phyloP scores from a whole-genome alignment of 257 asterid species.

The Plectranthus barbatus region DNA sequence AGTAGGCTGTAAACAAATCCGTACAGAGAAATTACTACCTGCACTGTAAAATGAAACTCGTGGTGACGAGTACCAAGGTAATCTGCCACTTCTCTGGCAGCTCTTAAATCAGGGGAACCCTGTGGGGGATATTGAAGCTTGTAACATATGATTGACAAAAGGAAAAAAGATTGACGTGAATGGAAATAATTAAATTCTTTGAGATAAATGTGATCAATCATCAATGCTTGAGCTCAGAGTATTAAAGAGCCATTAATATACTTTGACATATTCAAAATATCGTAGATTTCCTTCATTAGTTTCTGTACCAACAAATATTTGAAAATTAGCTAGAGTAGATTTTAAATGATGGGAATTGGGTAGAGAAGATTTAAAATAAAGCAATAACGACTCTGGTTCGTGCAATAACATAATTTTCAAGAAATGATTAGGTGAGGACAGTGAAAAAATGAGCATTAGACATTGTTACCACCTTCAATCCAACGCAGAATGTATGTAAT shows the following conservation, averaged over 20 bases:
- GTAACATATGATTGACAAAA: neutral
- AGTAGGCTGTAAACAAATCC: neutral
- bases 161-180: neutral
- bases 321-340: neutral
- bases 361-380: neutral
- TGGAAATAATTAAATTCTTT: neutral
- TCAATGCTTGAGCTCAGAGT: neutral
- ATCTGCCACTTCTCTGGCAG: slow-evolving; percentile 96
- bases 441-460: neutral
- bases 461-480: slow-evolving; percentile 56
- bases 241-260: neutral
- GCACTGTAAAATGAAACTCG: slow-evolving; percentile 90
- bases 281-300: neutral
- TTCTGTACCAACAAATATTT: neutral
- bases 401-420: neutral
- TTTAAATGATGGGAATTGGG: neutral
- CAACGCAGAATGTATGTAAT: slow-evolving; percentile 81
- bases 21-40: slow-evolving; percentile 35
- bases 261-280: neutral
- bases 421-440: slow-evolving; percentile 2
- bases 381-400: neutral
- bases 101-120: slow-evolving; percentile 96
- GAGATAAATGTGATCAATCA: neutral
- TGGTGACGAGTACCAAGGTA: slow-evolving; percentile 96
- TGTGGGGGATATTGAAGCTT: slow-evolving; percentile 14